A percentile compares a stretch with the other conserved stretches of the same genome.
phyloP scores from a whole-genome alignment of 805 yeast species.

The Helenozyma baotianmanensis region DNA sequence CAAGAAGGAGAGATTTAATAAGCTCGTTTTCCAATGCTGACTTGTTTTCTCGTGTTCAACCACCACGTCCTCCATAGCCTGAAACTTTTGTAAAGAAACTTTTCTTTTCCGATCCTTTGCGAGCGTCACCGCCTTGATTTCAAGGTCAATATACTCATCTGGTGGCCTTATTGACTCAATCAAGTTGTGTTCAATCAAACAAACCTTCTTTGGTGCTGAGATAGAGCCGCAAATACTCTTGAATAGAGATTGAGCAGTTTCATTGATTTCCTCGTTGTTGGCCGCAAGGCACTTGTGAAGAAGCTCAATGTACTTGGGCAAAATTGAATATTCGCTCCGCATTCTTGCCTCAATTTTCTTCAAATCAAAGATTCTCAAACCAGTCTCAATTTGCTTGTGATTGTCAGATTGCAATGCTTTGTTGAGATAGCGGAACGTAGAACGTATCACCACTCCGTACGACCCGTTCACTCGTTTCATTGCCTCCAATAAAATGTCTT shows the following conservation, averaged over 20 bases:
- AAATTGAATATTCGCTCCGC: slow-evolving; percentile 51
- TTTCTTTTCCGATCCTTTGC: slow-evolving; percentile 60
- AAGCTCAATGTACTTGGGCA: slow-evolving; percentile 44
- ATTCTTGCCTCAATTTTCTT: slow-evolving; percentile 56
- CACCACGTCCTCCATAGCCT: slow-evolving; percentile 37
- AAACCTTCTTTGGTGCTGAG: slow-evolving; percentile 35
- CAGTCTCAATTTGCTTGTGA: slow-evolving; percentile 57
- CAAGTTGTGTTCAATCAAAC: slow-evolving; percentile 44
- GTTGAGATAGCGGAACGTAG: slow-evolving; percentile 46
- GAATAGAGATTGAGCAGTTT: slow-evolving; percentile 51
- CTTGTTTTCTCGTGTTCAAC: slow-evolving; percentile 22
- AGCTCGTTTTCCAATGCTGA: slow-evolving; percentile 55
- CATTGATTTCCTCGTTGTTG: slow-evolving; percentile 53
- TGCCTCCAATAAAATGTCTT: slow-evolving; percentile 58
- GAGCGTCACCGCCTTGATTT: slow-evolving; percentile 52
- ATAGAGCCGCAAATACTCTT: slow-evolving; percentile 25
- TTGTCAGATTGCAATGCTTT: slow-evolving; percentile 47
- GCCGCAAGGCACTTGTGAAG: slow-evolving; percentile 52
- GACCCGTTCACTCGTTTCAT: slow-evolving; percentile 69
- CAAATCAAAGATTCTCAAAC: slow-evolving; percentile 52
- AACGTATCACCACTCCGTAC: slow-evolving; percentile 49
- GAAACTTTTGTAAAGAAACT: slow-evolving; percentile 36
- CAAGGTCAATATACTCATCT: slow-evolving; percentile 51
- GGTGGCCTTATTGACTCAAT: slow-evolving; percentile 55
- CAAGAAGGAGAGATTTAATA: slow-evolving; percentile 46